These are phyloP conservation scores for Dactylellina drechsleri DNA, from an alignment of 2,329 filamentous ascomycete genomes.

Conservation along the genomic window DNA sequence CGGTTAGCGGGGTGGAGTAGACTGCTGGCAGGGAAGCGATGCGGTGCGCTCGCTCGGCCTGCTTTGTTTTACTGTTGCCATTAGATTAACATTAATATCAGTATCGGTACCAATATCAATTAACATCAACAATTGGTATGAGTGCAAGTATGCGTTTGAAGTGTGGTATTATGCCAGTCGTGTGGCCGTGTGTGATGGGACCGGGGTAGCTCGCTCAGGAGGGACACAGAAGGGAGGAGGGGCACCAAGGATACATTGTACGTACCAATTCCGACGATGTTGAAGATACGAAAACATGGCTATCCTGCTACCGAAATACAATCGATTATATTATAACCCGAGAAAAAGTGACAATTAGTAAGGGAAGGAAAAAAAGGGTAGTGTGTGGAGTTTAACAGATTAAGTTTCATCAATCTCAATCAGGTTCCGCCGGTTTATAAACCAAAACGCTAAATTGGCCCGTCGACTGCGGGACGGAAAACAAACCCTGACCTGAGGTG, in stretches of 20 bases:
- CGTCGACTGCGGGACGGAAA: slow-evolving; percentile 12
- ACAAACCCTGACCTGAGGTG: background rate
- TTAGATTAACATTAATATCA: background rate
- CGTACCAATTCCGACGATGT: slow-evolving; percentile 46
- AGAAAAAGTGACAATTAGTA: too few relatives aligned
- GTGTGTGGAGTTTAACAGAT: too few relatives aligned
- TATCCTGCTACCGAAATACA: background rate
- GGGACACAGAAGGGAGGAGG: background rate
- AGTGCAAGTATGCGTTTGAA: slow-evolving; percentile 17
- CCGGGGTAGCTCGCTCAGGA: background rate
- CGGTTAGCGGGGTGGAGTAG: slow-evolving; percentile 74
- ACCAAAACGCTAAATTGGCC: slow-evolving; percentile 2
- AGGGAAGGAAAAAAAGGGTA: too few relatives aligned
- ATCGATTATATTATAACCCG: too few relatives aligned
- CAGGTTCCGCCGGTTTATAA: too few relatives aligned
- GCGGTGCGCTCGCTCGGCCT: slow-evolving; percentile 75
- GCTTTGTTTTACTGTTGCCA: slow-evolving; percentile 75
- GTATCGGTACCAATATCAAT: background rate
- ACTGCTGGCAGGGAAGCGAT: slow-evolving; percentile 73
- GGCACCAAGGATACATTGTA: background rate
- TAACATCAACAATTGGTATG: too few relatives aligned
- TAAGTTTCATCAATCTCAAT: too few relatives aligned
- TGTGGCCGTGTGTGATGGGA: background rate
- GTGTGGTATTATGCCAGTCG: slow-evolving; percentile 31
- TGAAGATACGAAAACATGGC: slow-evolving; percentile 52